phyloP scores from a whole-genome alignment of 2,329 filamentous ascomycete species.

The Colletotrichum gigasporum region DNA sequence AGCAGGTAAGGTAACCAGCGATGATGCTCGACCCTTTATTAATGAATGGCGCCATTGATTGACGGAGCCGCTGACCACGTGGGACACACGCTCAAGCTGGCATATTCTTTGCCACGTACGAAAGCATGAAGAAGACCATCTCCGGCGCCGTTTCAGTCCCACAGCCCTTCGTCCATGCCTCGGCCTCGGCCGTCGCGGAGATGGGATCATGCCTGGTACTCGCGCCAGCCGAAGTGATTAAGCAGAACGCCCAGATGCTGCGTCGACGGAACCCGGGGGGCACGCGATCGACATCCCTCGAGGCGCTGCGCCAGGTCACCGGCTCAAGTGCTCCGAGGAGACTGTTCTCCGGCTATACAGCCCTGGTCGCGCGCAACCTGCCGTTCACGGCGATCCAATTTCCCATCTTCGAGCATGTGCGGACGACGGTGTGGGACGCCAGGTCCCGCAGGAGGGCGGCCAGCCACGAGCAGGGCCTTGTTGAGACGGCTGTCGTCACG shows the following conservation, averaged over 20 bases:
- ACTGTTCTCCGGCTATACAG: constrained; percentile 78
- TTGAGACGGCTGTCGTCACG: constrained; percentile 77
- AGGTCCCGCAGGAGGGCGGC: constrained; percentile 38
- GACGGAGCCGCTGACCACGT: constrained; percentile 30
- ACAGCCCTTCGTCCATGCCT: constrained; percentile 74
- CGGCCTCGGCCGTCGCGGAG: constrained; percentile 80
- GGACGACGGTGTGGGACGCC: constrained; percentile 58
- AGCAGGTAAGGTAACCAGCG: constrained; percentile 64
- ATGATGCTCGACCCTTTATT: neutral
- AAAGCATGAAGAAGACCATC: constrained; percentile 75
- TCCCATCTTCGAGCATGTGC: constrained; percentile 81
- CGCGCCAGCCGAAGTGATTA: constrained; percentile 89
- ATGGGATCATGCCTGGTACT: constrained; percentile 87
- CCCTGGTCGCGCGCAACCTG: constrained; percentile 82
- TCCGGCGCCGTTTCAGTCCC: constrained; percentile 65
- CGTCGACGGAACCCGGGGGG: constrained; percentile 37
- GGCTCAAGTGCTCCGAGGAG: constrained; percentile 66
- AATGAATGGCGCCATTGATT: neutral
- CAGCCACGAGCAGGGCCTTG: constrained; percentile 47
- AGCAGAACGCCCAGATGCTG: constrained; percentile 93
- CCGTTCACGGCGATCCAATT: constrained; percentile 92
- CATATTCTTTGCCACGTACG: constrained; percentile 91
- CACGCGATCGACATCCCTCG: constrained; percentile 53
- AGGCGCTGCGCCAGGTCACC: constrained; percentile 58
- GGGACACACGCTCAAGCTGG: constrained; percentile 62